phyloP scores from a whole-genome alignment of 2,329 filamentous ascomycete genomes.

The Penicillium sp. region DNA sequence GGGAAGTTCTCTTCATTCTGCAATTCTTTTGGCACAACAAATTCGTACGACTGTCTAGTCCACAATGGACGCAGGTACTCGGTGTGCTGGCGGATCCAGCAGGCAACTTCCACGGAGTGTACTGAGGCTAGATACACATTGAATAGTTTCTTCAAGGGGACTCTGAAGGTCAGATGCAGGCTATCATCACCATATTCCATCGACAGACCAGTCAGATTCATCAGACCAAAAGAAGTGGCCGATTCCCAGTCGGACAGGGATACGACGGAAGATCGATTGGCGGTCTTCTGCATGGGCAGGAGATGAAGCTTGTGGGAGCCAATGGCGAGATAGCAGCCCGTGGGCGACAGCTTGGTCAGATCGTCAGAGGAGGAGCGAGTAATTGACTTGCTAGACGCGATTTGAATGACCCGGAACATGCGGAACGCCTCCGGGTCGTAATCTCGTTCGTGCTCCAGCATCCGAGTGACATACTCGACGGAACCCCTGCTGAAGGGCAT shows the following conservation, averaged over 20 bases:
- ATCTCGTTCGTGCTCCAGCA: slow-evolving; percentile 66
- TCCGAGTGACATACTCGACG: slow-evolving; percentile 63
- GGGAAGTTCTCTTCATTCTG: slow-evolving; percentile 53
- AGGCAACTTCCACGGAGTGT: slow-evolving; percentile 65
- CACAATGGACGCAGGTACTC: slow-evolving; percentile 67
- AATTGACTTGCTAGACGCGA: slow-evolving; percentile 58
- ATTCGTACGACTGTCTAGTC: slow-evolving; percentile 63
- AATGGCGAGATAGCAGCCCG: slow-evolving; percentile 68
- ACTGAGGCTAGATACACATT: slow-evolving; percentile 65
- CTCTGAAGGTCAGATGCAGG: slow-evolving; percentile 65
- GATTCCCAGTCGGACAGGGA: slow-evolving; percentile 54
- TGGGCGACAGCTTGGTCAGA: slow-evolving; percentile 64
- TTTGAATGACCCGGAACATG: slow-evolving; percentile 69
- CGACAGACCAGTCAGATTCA: slow-evolving; percentile 61
- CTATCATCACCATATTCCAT: slow-evolving; percentile 66
- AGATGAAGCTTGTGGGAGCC: slow-evolving; percentile 71
- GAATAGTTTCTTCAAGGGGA: slow-evolving; percentile 58
- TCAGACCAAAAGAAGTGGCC: slow-evolving; percentile 62
- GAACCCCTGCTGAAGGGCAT: slow-evolving; percentile 60
- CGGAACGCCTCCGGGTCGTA: slow-evolving; percentile 69
- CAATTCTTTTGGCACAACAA: slow-evolving; percentile 60
- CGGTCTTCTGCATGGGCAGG: slow-evolving; percentile 63
- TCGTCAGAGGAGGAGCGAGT: slow-evolving; percentile 66
- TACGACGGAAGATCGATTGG: slow-evolving; percentile 56
- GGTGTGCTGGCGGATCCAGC: slow-evolving; percentile 62